phyloP scores from a whole-genome alignment of 2,329 filamentous ascomycete species.

The Stemphylium beticola region DNA sequence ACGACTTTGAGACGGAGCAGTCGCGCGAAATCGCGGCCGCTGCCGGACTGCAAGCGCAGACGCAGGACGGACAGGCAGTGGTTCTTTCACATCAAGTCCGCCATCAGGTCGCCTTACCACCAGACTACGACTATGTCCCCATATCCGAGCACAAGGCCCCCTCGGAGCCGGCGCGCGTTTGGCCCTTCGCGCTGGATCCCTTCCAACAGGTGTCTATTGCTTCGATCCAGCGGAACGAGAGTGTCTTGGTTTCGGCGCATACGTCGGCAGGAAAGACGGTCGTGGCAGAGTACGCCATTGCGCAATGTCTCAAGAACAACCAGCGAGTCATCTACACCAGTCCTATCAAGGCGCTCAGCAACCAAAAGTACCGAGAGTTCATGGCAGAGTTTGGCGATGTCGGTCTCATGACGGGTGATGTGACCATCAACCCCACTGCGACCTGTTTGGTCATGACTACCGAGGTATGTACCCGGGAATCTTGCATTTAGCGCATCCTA shows the following conservation, averaged over 20 bases:
- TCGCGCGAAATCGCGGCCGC: constrained; percentile 87
- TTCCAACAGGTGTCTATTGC: constrained; percentile 96
- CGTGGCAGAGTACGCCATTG: constrained; percentile 96
- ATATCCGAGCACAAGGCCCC: constrained; percentile 94
- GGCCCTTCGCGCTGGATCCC: constrained; percentile 91
- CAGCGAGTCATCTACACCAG: constrained; percentile 99
- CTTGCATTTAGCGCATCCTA: constrained; percentile 9
- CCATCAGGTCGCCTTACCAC: constrained; percentile 94
- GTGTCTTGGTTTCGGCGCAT: constrained; percentile 94
- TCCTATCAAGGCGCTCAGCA: constrained; percentile 97
- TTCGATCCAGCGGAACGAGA: constrained; percentile 95
- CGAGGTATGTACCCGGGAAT: constrained; percentile 58
- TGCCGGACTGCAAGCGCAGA: constrained; percentile 68
- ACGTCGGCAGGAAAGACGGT: constrained; percentile 98
- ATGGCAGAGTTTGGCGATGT: constrained; percentile 95
- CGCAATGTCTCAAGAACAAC: constrained; percentile 95
- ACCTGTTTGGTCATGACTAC: constrained; percentile 99
- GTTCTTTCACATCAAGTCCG: constrained; percentile 96
- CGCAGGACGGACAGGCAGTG: constrained; percentile 72
- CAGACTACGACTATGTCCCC: constrained; percentile 93
- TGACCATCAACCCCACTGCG: constrained; percentile 98
- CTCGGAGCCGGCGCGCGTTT: constrained; percentile 80
- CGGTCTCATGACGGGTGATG: constrained; percentile 97
- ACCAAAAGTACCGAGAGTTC: constrained; percentile 98
- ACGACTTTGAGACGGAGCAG: constrained; percentile 93